Evolutionary conservation across 192 early-diverging fungal species (phyloP), one percentile per base, ranked within the genome.

Genomic region (Backusella parvicylindrica): DNA sequence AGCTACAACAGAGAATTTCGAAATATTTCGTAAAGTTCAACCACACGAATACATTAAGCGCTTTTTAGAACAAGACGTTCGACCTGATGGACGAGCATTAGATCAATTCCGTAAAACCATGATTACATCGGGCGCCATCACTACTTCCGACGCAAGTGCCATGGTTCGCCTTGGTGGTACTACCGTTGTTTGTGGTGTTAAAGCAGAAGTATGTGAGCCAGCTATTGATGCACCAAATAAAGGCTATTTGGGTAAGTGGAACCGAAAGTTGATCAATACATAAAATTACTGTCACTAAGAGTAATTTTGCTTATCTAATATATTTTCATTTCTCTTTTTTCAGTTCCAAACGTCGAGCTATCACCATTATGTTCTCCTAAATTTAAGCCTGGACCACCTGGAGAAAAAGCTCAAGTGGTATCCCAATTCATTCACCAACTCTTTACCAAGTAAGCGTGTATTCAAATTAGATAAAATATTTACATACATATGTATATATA

Each of bases 131-230:
- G 89, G 91, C 83, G 82, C 89, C 13, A 90, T 99, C 36, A 84
- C 86, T 70, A 97, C 93, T 3, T 91, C 94, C 13, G 83, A 94
- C 74, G 96, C 96, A 3, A 96, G 94, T 2, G 91, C 95, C 9
- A 92, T 95, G 81, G 92, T 96, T 40, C 87, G 93, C 36, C 77
- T 96, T 11, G 97, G 97, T 33, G 90, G 93, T 36, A 97, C 96
- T 1, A 95, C 92, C 12, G 92, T 95, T 16, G 85, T 97, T 6
- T 98, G 96, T 74, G 97, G 96, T 21, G 91, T 99, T 68, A 99
- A 99, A 80, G 96, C 94, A 23, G 95, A 98, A 82, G 94, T 97
- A 3, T 85, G 94, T 31, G 91, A 93, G 74, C 96, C 97, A 31
- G 82, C 84, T 28, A 79, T 95, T 30, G 86, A 84, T 43, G 35